phyloP scores from a whole-genome alignment of 2,329 filamentous ascomycete species.

The Colletotrichum karsti region DNA sequence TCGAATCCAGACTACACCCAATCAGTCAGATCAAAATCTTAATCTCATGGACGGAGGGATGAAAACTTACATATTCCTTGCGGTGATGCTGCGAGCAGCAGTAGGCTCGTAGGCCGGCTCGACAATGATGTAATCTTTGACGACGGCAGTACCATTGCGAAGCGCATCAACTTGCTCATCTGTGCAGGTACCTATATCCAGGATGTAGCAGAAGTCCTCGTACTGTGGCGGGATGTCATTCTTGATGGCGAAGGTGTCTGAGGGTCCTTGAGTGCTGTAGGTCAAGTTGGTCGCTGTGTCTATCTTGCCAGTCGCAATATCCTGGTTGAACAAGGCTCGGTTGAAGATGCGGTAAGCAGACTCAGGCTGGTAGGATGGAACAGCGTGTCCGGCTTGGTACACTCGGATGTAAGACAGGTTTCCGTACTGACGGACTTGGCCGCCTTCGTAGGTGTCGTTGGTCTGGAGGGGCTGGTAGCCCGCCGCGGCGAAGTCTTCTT shows the following conservation, averaged over 20 bases:
- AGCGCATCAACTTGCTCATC: conserved; percentile 61
- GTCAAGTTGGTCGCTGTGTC: conserved; percentile 27
- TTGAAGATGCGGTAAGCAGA: conserved; percentile 58
- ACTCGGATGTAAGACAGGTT: conserved; percentile 70
- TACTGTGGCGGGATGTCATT: conserved; percentile 32
- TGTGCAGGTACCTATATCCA: conserved; percentile 40
- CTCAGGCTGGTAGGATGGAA: conserved; percentile 59
- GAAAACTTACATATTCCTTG: conserved; percentile 1
- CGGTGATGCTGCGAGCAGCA: neutral
- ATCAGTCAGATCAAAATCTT: no score
- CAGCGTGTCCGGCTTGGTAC: conserved; percentile 66
- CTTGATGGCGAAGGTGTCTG: conserved; percentile 29
- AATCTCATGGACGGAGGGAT: no score
- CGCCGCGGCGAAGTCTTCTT: conserved; percentile 44
- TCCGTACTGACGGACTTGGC: conserved; percentile 72
- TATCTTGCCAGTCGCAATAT: conserved; percentile 32
- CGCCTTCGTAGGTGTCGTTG: conserved; percentile 66
- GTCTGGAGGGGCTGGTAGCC: conserved; percentile 71
- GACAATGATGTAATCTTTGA: conserved; percentile 44
- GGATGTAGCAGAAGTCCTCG: conserved; percentile 35
- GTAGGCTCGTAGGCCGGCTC: conserved; percentile 2
- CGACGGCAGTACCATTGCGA: conserved; percentile 55
- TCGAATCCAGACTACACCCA: no score
- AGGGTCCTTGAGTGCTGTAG: conserved; percentile 32
- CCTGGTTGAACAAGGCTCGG: conserved; percentile 43